Conservation (phyloP, 495 filamentous ascomycete genomes). For the Aspergillus wentii region DNA sequence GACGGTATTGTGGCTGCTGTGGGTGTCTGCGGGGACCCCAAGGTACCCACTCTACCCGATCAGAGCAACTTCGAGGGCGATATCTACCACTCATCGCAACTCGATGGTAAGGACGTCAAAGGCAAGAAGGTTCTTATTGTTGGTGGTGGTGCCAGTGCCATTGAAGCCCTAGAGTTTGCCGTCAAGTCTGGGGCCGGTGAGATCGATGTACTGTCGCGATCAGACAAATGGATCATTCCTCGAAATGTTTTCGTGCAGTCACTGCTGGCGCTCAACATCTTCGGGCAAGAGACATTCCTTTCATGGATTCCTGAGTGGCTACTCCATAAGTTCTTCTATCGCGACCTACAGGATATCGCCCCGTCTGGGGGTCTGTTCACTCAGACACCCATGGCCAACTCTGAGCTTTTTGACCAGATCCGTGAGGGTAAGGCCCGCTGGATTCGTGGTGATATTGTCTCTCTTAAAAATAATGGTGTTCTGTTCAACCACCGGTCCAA, state of each 20-base stretch:
- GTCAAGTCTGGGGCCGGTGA: conserved; percentile 58
- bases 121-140: conserved; percentile 71
- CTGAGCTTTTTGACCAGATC: conserved; percentile 71
- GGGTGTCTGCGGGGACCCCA: conserved; percentile 74
- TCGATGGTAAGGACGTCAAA: conserved; percentile 65
- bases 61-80: conserved; percentile 63
- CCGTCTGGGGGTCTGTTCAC: conserved; percentile 70
- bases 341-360: conserved; percentile 73
- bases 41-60: conserved; percentile 61
- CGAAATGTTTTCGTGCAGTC: conserved; percentile 70
- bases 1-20: conserved; percentile 74
- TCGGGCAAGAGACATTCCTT: conserved; percentile 68
- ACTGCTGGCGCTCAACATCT: conserved; percentile 70
- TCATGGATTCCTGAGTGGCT: conserved; percentile 75
- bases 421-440: conserved; percentile 71
- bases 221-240: conserved; percentile 88
- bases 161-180: conserved; percentile 81
- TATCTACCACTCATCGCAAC: conserved; percentile 67
- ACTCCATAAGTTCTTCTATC: conserved; percentile 76
- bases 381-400: conserved; percentile 80
- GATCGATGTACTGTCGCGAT: conserved; percentile 69
- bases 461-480: conserved; percentile 60
- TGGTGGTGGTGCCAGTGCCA: conserved; percentile 75
- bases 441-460: conserved; percentile 73
- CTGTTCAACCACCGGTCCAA: conserved; percentile 64